Evolutionary conservation across 495 filamentous ascomycete species (phyloP).

Genomic region (Aspergillus incahuasiensis): DNA sequence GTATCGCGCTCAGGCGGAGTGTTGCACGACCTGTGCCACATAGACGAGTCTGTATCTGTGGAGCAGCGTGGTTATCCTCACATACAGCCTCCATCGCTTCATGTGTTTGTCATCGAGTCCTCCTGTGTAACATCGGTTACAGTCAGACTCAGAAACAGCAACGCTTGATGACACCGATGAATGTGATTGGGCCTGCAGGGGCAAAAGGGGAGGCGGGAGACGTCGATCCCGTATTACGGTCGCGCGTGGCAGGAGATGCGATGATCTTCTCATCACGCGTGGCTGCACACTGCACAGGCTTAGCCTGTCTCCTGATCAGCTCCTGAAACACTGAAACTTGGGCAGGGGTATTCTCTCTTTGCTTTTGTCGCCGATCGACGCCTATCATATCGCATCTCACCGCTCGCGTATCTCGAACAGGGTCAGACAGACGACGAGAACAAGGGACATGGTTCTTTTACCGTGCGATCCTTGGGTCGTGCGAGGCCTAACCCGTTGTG

Average conservation of each 20-base stretch:
- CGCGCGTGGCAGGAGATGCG: conserved; percentile 14
- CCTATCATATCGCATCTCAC: conserved; percentile 1
- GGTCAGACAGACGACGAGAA: conserved; percentile 1
- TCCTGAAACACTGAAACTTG: conserved; percentile 9
- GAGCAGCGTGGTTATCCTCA: conserved; percentile 1
- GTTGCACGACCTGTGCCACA: conserved; percentile 2
- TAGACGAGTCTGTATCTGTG: neutral
- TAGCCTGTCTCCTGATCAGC: conserved; percentile 8
- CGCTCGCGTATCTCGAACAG: conserved; percentile 1
- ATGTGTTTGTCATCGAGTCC: conserved; percentile 6
- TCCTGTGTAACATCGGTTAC: conserved; percentile 3
- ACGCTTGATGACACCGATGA: neutral
- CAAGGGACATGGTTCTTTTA: neutral
- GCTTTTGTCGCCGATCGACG: conserved; percentile 10
- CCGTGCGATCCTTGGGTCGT: neutral
- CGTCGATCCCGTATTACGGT: conserved; percentile 16
- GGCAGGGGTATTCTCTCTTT: neutral
- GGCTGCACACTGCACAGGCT: conserved; percentile 6
- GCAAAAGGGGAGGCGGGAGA: conserved; percentile 10
- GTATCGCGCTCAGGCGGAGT: neutral
- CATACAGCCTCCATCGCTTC: neutral
- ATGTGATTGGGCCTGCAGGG: conserved; percentile 6
- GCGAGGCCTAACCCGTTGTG: conserved; percentile 4
- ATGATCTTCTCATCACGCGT: conserved; percentile 12
- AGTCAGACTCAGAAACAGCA: neutral